These are phyloP conservation scores for Mycena polygramma DNA, from an alignment of 768 basidiomycete species.

Conservation along the genomic window DNA sequence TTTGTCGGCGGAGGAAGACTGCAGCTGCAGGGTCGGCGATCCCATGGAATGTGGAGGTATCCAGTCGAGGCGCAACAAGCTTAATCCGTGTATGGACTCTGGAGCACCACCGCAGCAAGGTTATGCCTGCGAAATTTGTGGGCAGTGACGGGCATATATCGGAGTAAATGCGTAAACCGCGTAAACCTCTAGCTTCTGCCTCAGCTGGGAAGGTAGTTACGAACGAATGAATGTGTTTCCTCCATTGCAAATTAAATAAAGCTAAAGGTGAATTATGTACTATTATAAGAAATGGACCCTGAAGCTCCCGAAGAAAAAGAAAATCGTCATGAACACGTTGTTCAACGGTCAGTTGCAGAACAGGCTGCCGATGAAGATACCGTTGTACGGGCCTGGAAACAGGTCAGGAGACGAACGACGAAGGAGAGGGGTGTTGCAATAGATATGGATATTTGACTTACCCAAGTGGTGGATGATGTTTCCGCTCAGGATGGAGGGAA, in stretches of 20 bases:
- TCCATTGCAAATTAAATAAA: constrained; percentile 9
- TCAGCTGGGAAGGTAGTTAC: not conserved
- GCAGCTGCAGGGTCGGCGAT: too few relatives aligned
- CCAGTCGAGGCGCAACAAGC: too few relatives aligned
- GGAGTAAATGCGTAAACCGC: too few relatives aligned
- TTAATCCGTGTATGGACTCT: too few relatives aligned
- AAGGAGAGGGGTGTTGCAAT: too few relatives aligned
- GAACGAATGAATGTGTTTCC: not conserved
- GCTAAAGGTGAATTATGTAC: not conserved
- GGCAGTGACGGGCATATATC: too few relatives aligned
- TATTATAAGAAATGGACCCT: not conserved
- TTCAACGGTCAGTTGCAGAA: constrained; percentile 42
- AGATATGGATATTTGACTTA: not conserved
- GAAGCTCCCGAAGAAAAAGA: not conserved
- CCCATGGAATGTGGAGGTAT: too few relatives aligned
- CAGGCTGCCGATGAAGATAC: constrained; percentile 57
- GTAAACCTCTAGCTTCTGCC: not conserved
- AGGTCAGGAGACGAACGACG: not conserved
- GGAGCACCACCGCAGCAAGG: too few relatives aligned
- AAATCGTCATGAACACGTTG: constrained; percentile 7
- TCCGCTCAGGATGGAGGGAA: constrained; percentile 58
- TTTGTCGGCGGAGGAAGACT: too few relatives aligned
- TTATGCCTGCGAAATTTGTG: too few relatives aligned
- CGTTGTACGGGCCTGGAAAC: constrained; percentile 43
- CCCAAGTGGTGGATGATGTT: constrained; percentile 63